Base-by-base conservation (phyloP, 2,329 filamentous ascomycete genomes). In the Fusarium sp. region DNA sequence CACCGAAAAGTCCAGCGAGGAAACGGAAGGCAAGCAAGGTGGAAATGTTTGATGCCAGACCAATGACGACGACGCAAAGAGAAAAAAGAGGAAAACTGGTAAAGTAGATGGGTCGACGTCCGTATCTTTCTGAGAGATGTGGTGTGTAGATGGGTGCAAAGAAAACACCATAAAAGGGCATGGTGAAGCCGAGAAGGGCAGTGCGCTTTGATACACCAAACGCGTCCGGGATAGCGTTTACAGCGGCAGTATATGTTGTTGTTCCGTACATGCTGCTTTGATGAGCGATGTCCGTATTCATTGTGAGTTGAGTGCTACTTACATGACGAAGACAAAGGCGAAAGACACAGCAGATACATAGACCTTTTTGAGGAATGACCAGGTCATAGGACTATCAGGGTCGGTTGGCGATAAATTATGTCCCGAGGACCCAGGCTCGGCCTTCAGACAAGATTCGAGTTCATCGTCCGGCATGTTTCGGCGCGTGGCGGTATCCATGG, bases 51-150 rank as follows among this genome's bases (percentile, higher is more conserved):
- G 64, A 6, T 45, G 64, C 64, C 9, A 66, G 20, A 22, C 64
- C 57, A 29, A 66, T 66, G 57, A 66, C 57, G n/a, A 66, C 64
- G 27, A 66, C 64, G n/a, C 64, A 66, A 35, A 66, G 64, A 24
- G 24, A 29, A 37, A 56, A 66, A 37, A 66, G 64, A 13, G 64
- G 57, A 29, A 66, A 37, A 20, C 64, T 66, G 27, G 57, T 22
- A 22, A 66, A 31, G 47, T 66, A 66, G 57, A 66, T 27, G 8
- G 64, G 64, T 16, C 64, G 57, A 4, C 64, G 57, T 56, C 64
- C 64, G 29, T 61, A 66, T 66, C 42, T 56, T 27, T 66, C 64
- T 2, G 64, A 59, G 11, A 66, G 64, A 29, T 66, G 64, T 13
- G 64, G 64, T 18, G 64, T 66, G 27, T 66, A 66, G 37, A 66